Evolutionary conservation across 352 stramenopile species (phyloP).

Genomic region (Phytophthora constricta): DNA sequence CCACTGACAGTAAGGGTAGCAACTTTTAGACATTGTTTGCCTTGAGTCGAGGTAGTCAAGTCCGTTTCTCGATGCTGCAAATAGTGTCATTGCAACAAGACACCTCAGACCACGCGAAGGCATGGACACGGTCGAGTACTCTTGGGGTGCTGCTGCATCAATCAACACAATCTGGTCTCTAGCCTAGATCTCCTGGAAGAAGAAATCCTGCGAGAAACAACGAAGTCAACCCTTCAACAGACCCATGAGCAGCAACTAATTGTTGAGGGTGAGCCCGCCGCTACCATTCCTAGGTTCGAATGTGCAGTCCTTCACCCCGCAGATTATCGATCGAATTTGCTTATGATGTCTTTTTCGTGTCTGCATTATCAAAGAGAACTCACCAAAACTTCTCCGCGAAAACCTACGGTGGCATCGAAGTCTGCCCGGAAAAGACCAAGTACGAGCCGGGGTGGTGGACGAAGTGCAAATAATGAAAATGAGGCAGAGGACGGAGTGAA

Average conservation of each 20-base stretch:
- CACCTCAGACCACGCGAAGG: background rate
- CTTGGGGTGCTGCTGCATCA: slow-evolving; percentile 12
- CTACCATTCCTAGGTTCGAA: slow-evolving; percentile 27
- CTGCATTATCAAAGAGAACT: too few relatives aligned
- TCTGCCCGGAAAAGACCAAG: slow-evolving; percentile 6
- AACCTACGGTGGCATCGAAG: slow-evolving; percentile 18
- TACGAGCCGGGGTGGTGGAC: slow-evolving; percentile 9
- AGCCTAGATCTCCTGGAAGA: slow-evolving; percentile 35
- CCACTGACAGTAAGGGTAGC: too few relatives aligned
- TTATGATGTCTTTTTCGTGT: background rate
- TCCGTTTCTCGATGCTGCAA: slow-evolving; percentile 36
- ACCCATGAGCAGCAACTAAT: slow-evolving; percentile 27
- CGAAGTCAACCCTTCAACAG: slow-evolving; percentile 9
- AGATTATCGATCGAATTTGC: background rate
- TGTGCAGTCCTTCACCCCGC: background rate
- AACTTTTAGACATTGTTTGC: too few relatives aligned
- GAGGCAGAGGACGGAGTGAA: slow-evolving; percentile 20
- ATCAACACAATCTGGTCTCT: slow-evolving; percentile 23
- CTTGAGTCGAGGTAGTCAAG: background rate
- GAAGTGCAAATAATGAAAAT: slow-evolving; percentile 37
- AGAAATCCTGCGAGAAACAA: slow-evolving; percentile 23
- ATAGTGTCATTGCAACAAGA: slow-evolving; percentile 9
- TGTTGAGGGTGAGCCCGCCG: slow-evolving; percentile 35
- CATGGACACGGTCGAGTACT: slow-evolving; percentile 24
- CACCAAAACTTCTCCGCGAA: slow-evolving; percentile 28